phyloP scores from a whole-genome alignment of 2,329 filamentous ascomycete genomes.

The Aspergillus sp. region DNA sequence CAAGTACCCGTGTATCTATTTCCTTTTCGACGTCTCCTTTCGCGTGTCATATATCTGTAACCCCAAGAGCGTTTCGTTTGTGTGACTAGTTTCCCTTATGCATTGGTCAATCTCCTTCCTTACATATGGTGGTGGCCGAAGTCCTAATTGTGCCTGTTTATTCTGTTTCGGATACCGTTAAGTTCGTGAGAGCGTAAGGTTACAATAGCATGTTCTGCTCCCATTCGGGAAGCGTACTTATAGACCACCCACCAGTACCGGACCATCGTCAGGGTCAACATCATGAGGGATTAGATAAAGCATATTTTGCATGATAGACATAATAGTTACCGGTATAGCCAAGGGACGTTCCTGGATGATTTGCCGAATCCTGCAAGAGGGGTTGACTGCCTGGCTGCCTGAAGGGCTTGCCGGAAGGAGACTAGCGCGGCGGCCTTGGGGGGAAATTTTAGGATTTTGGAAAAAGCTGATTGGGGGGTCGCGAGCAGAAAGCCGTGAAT shows the following conservation, averaged over 20 bases:
- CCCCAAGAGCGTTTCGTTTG: constrained; percentile 13
- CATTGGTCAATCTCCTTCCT: constrained; percentile 12
- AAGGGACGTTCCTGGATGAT: neutral
- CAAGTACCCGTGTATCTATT: constrained; percentile 14
- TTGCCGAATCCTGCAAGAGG: neutral
- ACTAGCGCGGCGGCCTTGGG: constrained; percentile 21
- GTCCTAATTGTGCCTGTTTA: constrained; percentile 27
- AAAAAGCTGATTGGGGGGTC: neutral
- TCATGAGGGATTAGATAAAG: neutral
- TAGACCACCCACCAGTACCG: neutral
- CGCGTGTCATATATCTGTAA: constrained; percentile 15
- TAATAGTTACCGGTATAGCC: neutral
- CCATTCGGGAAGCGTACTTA: neutral
- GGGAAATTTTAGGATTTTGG: constrained; percentile 7
- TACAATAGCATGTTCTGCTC: constrained; percentile 10
- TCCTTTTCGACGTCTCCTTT: constrained; percentile 3
- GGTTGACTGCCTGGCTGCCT: constrained; percentile 13
- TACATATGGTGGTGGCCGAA: constrained; percentile 13
- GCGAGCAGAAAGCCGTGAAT: neutral
- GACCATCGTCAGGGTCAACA: neutral
- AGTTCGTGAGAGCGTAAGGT: constrained; percentile 22
- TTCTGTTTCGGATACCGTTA: constrained; percentile 29
- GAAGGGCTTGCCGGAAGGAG: constrained; percentile 15
- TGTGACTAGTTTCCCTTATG: constrained; percentile 2
- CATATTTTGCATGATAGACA: neutral